These are phyloP conservation scores for Candida arabinofermentans DNA, from an alignment of 805 yeast genomes.

Conservation along the genomic window DNA sequence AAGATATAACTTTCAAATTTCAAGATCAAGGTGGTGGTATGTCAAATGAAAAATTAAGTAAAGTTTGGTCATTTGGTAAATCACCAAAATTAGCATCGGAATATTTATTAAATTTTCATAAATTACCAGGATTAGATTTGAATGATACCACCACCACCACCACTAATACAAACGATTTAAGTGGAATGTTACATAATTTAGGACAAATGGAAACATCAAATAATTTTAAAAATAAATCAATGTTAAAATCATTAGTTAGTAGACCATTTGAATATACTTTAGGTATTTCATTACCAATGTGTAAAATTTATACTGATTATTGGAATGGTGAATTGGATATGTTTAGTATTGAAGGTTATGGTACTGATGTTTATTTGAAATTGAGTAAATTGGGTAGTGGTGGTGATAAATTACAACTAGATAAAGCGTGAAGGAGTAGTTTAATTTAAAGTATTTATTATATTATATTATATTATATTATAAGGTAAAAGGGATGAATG, in stretches of 20 bases:
- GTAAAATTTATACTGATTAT: constrained; percentile 89
- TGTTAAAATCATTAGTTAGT: constrained; percentile 60
- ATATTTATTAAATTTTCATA: constrained; percentile 63
- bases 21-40: constrained; percentile 93
- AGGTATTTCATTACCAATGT: constrained; percentile 90
- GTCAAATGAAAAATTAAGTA: constrained; percentile 49
- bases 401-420: constrained; percentile 61
- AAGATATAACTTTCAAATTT: constrained; percentile 68
- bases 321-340: constrained; percentile 91
- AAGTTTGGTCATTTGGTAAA: constrained; percentile 87
- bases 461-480: too few species aligned
- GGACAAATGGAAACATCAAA: constrained; percentile 29
- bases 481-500: too few species aligned
- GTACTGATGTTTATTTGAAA: constrained; percentile 81
- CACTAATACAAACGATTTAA: constrained; percentile 13
- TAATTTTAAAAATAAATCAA: constrained; percentile 34
- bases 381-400: constrained; percentile 74
- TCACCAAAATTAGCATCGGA: constrained; percentile 53
- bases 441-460: too few species aligned
- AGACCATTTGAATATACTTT: constrained; percentile 72
- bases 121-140: constrained; percentile 57
- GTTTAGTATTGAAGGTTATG: constrained; percentile 85
- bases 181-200: constrained; percentile 27
- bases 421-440: constrained; percentile 47
- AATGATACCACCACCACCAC: too few species aligned